Evolutionary conservation across 805 yeast species (phyloP).

Genomic region (Monosporozyma unispora): DNA sequence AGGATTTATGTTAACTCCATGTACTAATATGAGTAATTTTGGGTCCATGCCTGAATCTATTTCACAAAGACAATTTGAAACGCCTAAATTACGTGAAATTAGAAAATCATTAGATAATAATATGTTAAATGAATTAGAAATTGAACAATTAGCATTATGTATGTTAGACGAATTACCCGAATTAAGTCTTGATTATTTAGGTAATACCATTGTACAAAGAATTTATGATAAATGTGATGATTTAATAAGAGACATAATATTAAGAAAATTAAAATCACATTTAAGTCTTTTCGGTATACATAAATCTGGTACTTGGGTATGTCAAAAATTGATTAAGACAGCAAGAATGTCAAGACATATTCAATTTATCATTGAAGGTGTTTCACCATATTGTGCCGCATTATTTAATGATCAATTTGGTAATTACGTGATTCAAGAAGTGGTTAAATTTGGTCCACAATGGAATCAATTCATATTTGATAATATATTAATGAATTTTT

Average conservation of each 20-base stretch:
- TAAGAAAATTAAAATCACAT: constrained; percentile 65
- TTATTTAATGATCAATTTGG: constrained; percentile 94
- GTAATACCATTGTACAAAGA: constrained; percentile 95
- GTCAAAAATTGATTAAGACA: constrained; percentile 83
- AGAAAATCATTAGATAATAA: constrained; percentile 64
- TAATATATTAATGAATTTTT: constrained; percentile 63
- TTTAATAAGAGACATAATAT: constrained; percentile 68
- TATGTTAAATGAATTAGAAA: constrained; percentile 46
- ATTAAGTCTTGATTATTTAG: constrained; percentile 83
- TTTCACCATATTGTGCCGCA: constrained; percentile 74
- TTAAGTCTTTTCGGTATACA: constrained; percentile 89
- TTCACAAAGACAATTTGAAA: constrained; percentile 66
- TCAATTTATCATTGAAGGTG: constrained; percentile 54
- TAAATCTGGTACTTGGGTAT: constrained; percentile 99
- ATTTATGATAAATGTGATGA: constrained; percentile 65
- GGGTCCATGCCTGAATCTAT: constrained; percentile 76
- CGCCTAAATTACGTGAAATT: constrained; percentile 80
- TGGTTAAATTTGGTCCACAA: constrained; percentile 80
- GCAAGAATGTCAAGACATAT: constrained; percentile 55
- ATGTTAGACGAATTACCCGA: constrained; percentile 88
- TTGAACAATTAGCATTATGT: constrained; percentile 73
- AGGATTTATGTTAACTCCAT: constrained; percentile 37
- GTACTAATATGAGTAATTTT: constrained; percentile 40
- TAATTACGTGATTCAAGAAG: constrained; percentile 93
- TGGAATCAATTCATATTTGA: constrained; percentile 86